These are phyloP conservation scores for Xylariaceae sp. DNA, from an alignment of 2,329 filamentous ascomycete genomes.

Conservation along the genomic window DNA sequence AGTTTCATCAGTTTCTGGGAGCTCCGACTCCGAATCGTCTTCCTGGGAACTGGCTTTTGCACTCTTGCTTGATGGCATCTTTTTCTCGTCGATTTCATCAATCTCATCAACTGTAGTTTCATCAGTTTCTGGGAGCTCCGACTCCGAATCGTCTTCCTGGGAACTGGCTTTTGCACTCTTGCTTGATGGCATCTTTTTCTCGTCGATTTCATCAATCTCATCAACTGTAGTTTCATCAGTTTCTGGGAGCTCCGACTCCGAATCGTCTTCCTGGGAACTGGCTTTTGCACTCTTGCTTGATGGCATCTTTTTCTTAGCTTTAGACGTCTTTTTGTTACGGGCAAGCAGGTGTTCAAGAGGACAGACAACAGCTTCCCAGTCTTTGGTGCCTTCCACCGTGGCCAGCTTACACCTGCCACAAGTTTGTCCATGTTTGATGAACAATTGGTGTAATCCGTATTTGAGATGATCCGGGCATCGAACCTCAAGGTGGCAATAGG, in stretches of 20 bases:
- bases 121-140: conserved; percentile 9
- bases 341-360: conserved; percentile 41
- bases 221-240: not conserved
- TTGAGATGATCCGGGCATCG: conserved; percentile 50
- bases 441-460: conserved; percentile 52
- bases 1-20: too few species aligned
- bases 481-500: conserved; percentile 51
- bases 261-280: conserved; percentile 3
- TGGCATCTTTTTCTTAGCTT: conserved; percentile 9
- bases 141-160: conserved; percentile 5
- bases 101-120: not conserved
- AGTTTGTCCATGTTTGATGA: conserved; percentile 50
- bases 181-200: conserved; percentile 9
- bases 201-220: not conserved
- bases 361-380: conserved; percentile 54
- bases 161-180: not conserved
- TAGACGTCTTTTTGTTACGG: conserved; percentile 24
- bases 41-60: not conserved
- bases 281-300: conserved; percentile 4
- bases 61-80: too few species aligned
- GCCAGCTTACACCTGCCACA: conserved; percentile 45
- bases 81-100: too few species aligned
- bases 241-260: conserved; percentile 7
- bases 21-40: too few species aligned
- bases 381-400: conserved; percentile 56